A percentile compares a stretch with the other conserved stretches of the same genome.
These are phyloP conservation scores for Solanum clarkiae DNA, from an alignment of 257 asterid species.

Conservation along the genomic window DNA sequence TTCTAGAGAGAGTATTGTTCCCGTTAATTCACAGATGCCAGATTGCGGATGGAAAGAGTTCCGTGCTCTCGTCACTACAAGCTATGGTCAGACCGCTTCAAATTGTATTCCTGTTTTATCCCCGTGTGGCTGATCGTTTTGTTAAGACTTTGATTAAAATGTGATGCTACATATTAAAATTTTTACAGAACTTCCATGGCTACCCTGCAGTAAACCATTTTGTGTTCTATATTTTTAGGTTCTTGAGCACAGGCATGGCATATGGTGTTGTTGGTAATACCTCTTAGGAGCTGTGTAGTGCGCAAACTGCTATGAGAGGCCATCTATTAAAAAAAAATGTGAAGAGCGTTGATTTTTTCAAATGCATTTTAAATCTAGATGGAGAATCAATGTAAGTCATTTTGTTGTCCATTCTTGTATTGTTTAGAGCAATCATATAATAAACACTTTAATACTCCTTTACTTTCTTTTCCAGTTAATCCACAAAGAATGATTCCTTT, in stretches of 20 bases:
- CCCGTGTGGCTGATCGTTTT: background rate
- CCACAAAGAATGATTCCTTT: background rate
- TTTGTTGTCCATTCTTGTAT: background rate
- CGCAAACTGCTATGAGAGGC: background rate
- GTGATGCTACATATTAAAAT: background rate
- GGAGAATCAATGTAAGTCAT: background rate
- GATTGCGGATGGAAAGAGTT: background rate
- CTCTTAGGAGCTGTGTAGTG: background rate
- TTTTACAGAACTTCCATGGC: background rate
- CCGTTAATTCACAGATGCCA: background rate
- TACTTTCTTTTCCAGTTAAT: too few relatives aligned
- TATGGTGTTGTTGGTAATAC: background rate
- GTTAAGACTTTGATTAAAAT: background rate
- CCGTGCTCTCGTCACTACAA: background rate
- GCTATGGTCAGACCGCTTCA: background rate
- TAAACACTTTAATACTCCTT: background rate
- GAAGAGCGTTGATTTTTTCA: background rate
- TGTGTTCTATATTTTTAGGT: background rate
- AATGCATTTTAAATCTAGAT: background rate
- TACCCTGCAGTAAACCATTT: background rate
- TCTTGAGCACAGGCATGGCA: background rate
- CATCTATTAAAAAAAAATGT: background rate
- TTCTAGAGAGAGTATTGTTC: background rate
- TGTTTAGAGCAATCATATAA: background rate
- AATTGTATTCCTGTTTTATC: background rate